Evolutionary conservation across 2,329 filamentous ascomycete species (phyloP), one percentile per base, ranked within the genome.

Genomic region (Rhynchosporium agropyri): DNA sequence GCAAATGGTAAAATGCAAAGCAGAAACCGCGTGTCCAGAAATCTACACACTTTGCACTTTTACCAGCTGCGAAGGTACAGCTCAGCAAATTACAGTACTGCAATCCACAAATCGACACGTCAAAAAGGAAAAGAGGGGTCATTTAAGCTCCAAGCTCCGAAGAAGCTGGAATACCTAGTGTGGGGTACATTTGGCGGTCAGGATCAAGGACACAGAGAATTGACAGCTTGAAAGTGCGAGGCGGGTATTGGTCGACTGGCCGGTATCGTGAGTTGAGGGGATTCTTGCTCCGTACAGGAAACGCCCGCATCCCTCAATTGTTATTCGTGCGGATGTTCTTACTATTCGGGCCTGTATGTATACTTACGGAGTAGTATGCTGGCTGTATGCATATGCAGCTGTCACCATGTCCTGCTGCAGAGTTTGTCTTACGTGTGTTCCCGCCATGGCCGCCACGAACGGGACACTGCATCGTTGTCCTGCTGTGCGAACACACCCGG

Each of bases 101-200:
- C 63, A 61, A 65, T 60, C 33, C 61, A 66, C 33, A 63, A 46
- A 10, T 57, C 61, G 62, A 68, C 65, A 63, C 59, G 66, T 67
- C 65, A 46, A 65, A 43, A 58, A 15, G 38, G 45, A 58, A 55
- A 58, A 62, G 64, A 68, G 66, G 66, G 66, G 66, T 64, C 45
- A 45, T 20, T 20, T 20, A 20, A 43, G 36, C 10, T 42, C 55
- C 54, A 42, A 26, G 20, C 51, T 20, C 38, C 51, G 13, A 40
- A 29, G 36, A 45, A 20, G 20, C 20, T n/a, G 56, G 63, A 66
- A 62, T 69, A 67, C 20, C 20, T 20, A 20, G 60, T 69, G 65
- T 68, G 65, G 68, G 68, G 68, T 69, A 68, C 63, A 67, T 69
- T 66, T 68, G 63, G 68, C 67, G 68, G 68, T 69, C 67, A 67